Base-by-base conservation (phyloP, 192 early-diverging fungal species). In the Chytriomyces hyalinus region DNA sequence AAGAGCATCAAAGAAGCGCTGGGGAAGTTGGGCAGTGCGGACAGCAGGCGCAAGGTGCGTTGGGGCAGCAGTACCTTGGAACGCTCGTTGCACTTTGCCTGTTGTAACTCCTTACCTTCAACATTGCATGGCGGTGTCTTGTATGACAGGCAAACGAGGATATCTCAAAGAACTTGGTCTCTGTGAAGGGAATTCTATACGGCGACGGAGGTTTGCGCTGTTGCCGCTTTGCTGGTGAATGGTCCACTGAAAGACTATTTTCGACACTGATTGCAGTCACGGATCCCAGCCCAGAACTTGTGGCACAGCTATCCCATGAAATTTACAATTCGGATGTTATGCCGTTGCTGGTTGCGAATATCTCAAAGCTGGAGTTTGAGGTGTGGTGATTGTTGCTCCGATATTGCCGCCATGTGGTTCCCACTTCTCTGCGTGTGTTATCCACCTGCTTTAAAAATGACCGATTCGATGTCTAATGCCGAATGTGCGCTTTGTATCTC, bases 291-390 rank as follows among this genome's bases (percentile, higher is more conserved):
- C 94, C 95, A 44, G 98, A 99, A 80, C 91, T 90, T 65, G 96
- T 98, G 6, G 91, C 94, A 11, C 95, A 97, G 79, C 87, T 99
- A 51, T 90, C 97, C 5, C 96, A 98, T 84, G 98, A 98, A 87
- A 92, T 97, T 47, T 96, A 97, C 87, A 93, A 90, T 73, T 93
- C 89, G 45, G 95, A 98, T 79, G 85, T 99, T 65, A 87, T 99
- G 13, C 93, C 93, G 46, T 83, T 93, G 76, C 80, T 99, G 73
- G 90, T 98, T 36, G 73, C 89, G n/a, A 97, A 98, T 82, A 94
- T 99, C 70, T 84, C 87, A 44, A 89, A 92, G 64, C 93, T 98
- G 49, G 98, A 98, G 84, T 99, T 99, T 83, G 88, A 89, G 79
- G 86, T 86, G 26, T n/a, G 8, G 48, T 10, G 62, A 5, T 28